Percentiles rank a stretch among this genome's conserved stretches.
These are phyloP conservation scores for Coemansia sp. DNA, from an alignment of 371 early-diverging fungal species.

Conservation along the genomic window DNA sequence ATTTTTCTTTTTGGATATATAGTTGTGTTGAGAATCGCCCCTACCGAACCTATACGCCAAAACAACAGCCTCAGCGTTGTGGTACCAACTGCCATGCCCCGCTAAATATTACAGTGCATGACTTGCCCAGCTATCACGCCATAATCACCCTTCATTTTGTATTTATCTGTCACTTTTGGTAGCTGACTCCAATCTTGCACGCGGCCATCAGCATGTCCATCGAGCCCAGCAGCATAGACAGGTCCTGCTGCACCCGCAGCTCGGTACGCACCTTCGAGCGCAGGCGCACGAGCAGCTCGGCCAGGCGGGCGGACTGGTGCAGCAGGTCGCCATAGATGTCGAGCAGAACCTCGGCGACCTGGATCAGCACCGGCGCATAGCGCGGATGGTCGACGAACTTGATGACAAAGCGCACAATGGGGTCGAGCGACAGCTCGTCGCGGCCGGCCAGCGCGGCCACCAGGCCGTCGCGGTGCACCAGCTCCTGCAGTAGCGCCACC, in stretches of 20 bases:
- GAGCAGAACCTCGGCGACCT: conserved; percentile 59
- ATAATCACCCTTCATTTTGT: no score
- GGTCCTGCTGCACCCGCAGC: conserved; percentile 70
- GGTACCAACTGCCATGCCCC: no score
- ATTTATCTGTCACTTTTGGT: no score
- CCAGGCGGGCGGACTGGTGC: conserved; percentile 61
- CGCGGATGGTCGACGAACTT: conserved; percentile 75
- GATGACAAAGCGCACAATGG: conserved; percentile 75
- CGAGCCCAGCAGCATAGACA: conserved; percentile 73
- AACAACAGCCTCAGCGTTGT: no score
- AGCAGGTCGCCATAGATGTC: conserved; percentile 81
- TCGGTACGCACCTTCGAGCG: conserved; percentile 68
- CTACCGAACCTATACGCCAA: no score
- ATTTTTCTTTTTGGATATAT: no score
- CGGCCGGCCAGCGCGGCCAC: conserved; percentile 78
- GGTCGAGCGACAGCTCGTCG: conserved; percentile 82
- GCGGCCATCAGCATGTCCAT: conserved; percentile 69
- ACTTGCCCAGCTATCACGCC: no score
- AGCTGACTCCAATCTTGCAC: conserved; percentile 47
- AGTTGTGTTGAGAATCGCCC: no score
- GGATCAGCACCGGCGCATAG: conserved; percentile 72
- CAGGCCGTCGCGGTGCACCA: conserved; percentile 82
- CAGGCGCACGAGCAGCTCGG: conserved; percentile 62
- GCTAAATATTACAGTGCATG: no score
- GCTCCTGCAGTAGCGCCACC: conserved; percentile 80